A percentile compares a stretch with the other conserved stretches of the same genome.
Conservation (phyloP, 2,329 filamentous ascomycete genomes). For the Diaporthe velutina region DNA sequence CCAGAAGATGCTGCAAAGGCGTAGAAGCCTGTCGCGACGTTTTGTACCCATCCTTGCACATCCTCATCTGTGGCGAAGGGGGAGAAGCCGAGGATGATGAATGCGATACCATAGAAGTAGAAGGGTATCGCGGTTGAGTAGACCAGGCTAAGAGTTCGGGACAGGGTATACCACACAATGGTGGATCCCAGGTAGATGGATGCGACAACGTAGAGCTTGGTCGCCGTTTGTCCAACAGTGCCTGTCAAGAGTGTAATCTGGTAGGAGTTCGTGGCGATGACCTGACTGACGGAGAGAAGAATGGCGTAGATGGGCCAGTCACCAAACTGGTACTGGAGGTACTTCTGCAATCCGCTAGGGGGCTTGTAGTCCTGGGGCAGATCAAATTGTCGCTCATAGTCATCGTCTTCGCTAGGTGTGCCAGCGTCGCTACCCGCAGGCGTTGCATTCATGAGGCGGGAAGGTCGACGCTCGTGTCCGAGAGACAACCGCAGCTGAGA, state of each 20-base stretch:
- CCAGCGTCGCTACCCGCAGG: conserved; percentile 36
- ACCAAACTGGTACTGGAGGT: conserved; percentile 55
- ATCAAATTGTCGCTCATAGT: conserved; percentile 39
- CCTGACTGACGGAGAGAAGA: conserved; percentile 70
- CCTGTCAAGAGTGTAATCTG: conserved; percentile 75
- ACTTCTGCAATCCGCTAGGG: conserved; percentile 66
- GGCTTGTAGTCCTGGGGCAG: conserved; percentile 61
- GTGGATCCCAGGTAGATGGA: conserved; percentile 69
- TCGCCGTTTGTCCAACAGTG: conserved; percentile 68
- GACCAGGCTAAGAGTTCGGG: conserved; percentile 66
- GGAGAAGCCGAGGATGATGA: conserved; percentile 70
- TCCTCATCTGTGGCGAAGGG: conserved; percentile 60
- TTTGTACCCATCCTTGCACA: conserved; percentile 64
- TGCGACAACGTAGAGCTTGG: conserved; percentile 69
- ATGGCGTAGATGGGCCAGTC: conserved; percentile 73
- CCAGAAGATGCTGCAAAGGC: conserved; percentile 72
- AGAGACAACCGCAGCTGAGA: conserved; percentile 41
- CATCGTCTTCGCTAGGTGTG: conserved; percentile 39
- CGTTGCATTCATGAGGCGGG: conserved; percentile 28
- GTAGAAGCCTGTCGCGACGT: conserved; percentile 72
- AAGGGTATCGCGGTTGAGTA: conserved; percentile 69
- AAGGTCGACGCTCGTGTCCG: conserved; percentile 17
- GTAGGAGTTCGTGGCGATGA: conserved; percentile 73
- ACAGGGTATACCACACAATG: conserved; percentile 71
- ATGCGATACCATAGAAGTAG: conserved; percentile 70